A percentile compares a stretch with the other conserved stretches of the same genome.
Conservation (phyloP, 345 rosid genomes). For the Microthlaspi erraticum region DNA sequence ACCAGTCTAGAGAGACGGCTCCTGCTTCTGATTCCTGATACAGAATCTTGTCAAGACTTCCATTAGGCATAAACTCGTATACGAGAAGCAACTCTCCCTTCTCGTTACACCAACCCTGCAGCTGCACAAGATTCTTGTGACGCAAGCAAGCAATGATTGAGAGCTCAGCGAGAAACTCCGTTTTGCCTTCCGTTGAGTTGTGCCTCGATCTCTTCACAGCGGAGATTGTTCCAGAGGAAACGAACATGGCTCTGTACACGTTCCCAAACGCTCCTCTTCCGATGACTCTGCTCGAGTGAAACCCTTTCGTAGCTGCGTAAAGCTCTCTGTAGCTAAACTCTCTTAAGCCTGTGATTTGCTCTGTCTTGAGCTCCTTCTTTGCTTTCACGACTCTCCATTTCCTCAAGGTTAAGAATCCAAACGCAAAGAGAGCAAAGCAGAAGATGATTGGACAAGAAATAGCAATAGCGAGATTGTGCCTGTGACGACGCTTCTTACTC, state of each 20-base stretch:
- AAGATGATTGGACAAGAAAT: constrained; percentile 82
- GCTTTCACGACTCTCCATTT: constrained; percentile 60
- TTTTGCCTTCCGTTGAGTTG: constrained; percentile 78
- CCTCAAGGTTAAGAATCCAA: constrained; percentile 68
- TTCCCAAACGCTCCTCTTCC: constrained; percentile 91
- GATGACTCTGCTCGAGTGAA: constrained; percentile 79
- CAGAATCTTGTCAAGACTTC: constrained; percentile 84
- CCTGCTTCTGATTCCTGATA: constrained; percentile 63
- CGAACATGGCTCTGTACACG: constrained; percentile 77
- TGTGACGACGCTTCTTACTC: constrained; percentile 16
- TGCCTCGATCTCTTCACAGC: constrained; percentile 92
- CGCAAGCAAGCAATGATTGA: constrained; percentile 88
- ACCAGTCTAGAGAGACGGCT: constrained; percentile 57
- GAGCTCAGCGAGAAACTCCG: constrained; percentile 85
- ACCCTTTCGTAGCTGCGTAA: constrained; percentile 74
- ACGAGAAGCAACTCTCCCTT: constrained; percentile 86
- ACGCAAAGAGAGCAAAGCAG: constrained; percentile 59
- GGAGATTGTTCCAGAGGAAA: constrained; percentile 57
- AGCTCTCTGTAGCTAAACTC: constrained; percentile 81
- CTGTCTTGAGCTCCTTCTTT: constrained; percentile 66
- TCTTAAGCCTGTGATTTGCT: constrained; percentile 69
- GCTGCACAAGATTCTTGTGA: constrained; percentile 88
- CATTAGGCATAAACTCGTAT: constrained; percentile 91
- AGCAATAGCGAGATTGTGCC: constrained; percentile 64
- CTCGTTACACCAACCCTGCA: constrained; percentile 95